Conservation (phyloP, 2,329 filamentous ascomycete species). For the Colletotrichum coccodes region DNA sequence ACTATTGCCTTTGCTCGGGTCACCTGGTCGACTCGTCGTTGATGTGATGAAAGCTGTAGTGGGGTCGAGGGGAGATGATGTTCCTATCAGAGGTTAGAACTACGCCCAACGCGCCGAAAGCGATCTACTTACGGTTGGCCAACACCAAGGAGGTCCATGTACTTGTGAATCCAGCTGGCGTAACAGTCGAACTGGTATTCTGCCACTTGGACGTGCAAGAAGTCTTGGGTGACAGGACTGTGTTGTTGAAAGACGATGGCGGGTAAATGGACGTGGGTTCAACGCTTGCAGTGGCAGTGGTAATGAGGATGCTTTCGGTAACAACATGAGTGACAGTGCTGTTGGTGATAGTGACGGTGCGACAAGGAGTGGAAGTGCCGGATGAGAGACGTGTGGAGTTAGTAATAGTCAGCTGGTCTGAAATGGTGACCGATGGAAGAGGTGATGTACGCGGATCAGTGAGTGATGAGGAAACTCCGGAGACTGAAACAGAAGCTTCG, state of each 20-base stretch:
- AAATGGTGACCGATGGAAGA: not conserved
- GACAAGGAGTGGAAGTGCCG: slow-evolving; percentile 3
- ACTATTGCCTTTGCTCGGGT: not conserved
- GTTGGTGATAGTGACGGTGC: slow-evolving; percentile 30
- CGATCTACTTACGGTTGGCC: not conserved
- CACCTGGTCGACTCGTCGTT: not conserved
- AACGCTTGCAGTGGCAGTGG: slow-evolving; percentile 1
- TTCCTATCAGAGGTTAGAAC: slow-evolving; percentile 5
- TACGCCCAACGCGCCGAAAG: not conserved
- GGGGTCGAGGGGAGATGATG: not conserved
- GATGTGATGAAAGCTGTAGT: slow-evolving; percentile 28
- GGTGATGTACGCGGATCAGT: not conserved
- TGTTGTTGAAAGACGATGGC: not conserved
- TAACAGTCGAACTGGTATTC: slow-evolving; percentile 9
- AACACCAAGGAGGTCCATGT: not conserved
- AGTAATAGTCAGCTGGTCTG: not conserved
- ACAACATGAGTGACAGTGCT: slow-evolving; percentile 27
- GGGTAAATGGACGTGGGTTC: not conserved
- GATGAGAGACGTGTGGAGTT: not conserved
- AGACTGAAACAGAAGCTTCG: not conserved
- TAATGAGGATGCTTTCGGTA: slow-evolving; percentile 19
- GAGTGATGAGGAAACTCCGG: not conserved
- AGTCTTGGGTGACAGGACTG: not conserved
- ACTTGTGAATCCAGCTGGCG: not conserved
- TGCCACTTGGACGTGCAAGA: slow-evolving; percentile 18